Conservation (phyloP, 2,329 filamentous ascomycete species). For the Neonectria faginata region DNA sequence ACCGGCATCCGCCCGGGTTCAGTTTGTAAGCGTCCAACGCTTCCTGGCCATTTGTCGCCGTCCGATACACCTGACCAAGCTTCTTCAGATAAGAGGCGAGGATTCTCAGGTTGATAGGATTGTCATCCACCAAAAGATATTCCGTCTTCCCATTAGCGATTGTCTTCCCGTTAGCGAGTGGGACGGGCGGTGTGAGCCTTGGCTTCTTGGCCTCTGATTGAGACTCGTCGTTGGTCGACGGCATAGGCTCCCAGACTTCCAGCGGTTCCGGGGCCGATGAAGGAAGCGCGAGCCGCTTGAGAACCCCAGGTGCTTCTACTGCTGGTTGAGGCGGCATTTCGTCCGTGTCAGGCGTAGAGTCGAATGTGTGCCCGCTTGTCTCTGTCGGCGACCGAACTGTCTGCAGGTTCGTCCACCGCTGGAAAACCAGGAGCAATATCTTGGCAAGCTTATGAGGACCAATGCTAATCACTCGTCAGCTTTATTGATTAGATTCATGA, state of each 20-base stretch:
- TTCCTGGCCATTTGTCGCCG: conserved; percentile 51
- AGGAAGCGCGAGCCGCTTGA: not conserved
- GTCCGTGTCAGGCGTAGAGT: not conserved
- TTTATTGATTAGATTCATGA: not conserved
- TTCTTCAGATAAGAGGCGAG: conserved; percentile 50
- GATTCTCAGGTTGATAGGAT: conserved; percentile 39
- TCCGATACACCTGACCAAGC: conserved; percentile 45
- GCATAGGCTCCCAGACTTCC: not conserved
- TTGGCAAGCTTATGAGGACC: conserved; percentile 55
- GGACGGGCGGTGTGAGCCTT: not conserved
- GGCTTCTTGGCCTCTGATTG: not conserved
- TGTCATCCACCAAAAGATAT: conserved; percentile 41
- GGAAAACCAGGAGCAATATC: conserved; percentile 45
- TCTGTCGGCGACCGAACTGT: conserved; percentile 13
- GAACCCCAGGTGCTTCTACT: not conserved
- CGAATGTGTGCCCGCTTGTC: not conserved
- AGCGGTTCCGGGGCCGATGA: not conserved
- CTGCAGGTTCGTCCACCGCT: conserved; percentile 44
- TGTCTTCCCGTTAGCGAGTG: not conserved
- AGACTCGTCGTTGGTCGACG: not conserved
- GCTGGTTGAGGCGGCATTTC: not conserved
- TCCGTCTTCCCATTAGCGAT: conserved; percentile 8
- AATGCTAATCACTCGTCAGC: conserved; percentile 39
- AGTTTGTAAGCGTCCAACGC: conserved; percentile 47
- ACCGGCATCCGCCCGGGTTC: conserved; percentile 42